Conservation (phyloP, 257 asterid species). For the Nicotiana tomentosiformis region DNA sequence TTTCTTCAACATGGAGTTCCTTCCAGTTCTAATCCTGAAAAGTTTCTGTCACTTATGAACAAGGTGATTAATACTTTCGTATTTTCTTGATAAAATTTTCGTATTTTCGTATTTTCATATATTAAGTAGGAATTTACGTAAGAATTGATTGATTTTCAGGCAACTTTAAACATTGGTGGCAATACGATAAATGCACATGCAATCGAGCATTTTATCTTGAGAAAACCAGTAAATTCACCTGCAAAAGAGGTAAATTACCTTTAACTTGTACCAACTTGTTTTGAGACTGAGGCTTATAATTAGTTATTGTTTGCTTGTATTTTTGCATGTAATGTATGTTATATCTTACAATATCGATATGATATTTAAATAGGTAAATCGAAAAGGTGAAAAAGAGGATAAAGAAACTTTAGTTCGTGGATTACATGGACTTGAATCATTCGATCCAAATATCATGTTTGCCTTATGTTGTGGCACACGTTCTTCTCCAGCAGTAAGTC, state of each 20-base stretch:
- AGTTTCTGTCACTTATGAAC: conserved; percentile 51
- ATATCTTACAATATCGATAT: background rate
- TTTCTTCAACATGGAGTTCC: conserved; percentile 79
- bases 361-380: conserved; percentile 16
- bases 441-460: conserved; percentile 72
- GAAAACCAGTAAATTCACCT: conserved; percentile 50
- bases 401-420: conserved; percentile 37
- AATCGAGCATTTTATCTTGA: conserved; percentile 57
- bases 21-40: conserved; percentile 51
- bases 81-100: background rate
- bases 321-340: background rate
- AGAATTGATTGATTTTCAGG: conserved; percentile 29
- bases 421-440: conserved; percentile 53
- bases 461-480: conserved; percentile 86
- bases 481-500: conserved; percentile 86
- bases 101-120: background rate
- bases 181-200: conserved; percentile 51
- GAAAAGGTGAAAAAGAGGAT: conserved; percentile 28
- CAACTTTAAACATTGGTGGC: conserved; percentile 64
- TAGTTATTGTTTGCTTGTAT: no score
- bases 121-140: background rate
- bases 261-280: background rate
- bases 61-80: conserved; percentile 23
- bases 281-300: no score
- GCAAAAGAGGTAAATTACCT: conserved; percentile 39